Conservation (phyloP, 2,329 filamentous ascomycete genomes). For the Mycosphaerelloides madeirae region DNA sequence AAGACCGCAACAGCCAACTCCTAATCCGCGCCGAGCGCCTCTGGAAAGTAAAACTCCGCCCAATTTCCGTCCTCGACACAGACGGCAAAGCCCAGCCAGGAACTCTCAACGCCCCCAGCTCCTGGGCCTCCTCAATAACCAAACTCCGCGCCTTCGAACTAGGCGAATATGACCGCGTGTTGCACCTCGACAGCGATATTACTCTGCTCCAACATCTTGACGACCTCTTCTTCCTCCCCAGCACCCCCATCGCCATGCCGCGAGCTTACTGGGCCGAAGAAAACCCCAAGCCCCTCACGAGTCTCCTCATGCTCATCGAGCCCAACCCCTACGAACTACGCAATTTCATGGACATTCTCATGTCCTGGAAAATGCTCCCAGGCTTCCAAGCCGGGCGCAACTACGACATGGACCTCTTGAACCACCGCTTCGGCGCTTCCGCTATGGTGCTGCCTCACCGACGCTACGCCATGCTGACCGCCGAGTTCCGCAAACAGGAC, state of each 20-base stretch:
- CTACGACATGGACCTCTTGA: constrained; percentile 46
- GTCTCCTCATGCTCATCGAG: constrained; percentile 58
- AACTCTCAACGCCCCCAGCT: constrained; percentile 32
- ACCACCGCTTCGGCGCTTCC: constrained; percentile 55
- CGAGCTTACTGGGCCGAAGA: constrained; percentile 66
- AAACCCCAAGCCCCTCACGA: constrained; percentile 47
- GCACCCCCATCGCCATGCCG: constrained; percentile 57
- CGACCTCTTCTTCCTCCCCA: constrained; percentile 64
- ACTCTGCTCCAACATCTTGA: constrained; percentile 61
- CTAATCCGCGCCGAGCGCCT: constrained; percentile 39
- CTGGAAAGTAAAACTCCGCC: constrained; percentile 49
- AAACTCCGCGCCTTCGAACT: constrained; percentile 67
- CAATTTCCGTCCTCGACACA: constrained; percentile 40
- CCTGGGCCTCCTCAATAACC: constrained; percentile 57
- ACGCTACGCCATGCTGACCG: constrained; percentile 57
- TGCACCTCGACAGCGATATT: constrained; percentile 60
- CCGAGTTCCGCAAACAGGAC: constrained; percentile 56
- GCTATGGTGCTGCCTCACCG: constrained; percentile 63
- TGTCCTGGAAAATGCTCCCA: constrained; percentile 33
- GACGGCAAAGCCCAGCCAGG: constrained; percentile 22
- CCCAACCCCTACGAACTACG: constrained; percentile 53
- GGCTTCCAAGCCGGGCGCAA: constrained; percentile 36
- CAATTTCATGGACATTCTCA: constrained; percentile 35
- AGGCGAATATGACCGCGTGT: constrained; percentile 55
- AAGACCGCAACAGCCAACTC: constrained; percentile 26